A percentile compares a stretch with the other conserved stretches of the same genome.
Evolutionary conservation across 2,329 filamentous ascomycete genomes (phyloP).

Genomic region (Trichoderma koningiopsis): DNA sequence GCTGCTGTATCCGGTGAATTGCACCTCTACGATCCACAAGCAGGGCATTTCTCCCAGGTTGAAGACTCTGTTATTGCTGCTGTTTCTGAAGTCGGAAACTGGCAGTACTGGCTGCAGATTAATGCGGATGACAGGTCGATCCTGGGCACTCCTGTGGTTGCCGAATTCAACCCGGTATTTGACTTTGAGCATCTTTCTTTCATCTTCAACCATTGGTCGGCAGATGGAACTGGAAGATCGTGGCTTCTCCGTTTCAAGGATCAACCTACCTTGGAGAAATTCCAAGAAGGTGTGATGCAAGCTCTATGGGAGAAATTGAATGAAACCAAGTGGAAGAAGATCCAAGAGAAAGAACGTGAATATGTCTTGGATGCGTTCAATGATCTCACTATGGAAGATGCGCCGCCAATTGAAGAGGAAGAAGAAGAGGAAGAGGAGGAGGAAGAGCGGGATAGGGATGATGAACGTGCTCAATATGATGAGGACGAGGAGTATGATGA

Average conservation of each 20-base stretch:
- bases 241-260: constrained; percentile 94
- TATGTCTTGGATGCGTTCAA: constrained; percentile 96
- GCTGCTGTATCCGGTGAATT: constrained; percentile 78
- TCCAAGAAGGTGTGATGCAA: constrained; percentile 93
- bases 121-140: constrained; percentile 67
- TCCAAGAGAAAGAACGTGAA: constrained; percentile 88
- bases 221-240: constrained; percentile 87
- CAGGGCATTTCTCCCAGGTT: constrained; percentile 81
- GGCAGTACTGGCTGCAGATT: constrained; percentile 96
- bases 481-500: constrained; percentile 75
- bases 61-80: constrained; percentile 74
- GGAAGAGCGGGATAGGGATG: constrained; percentile 55
- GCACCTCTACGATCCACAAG: constrained; percentile 89
- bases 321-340: constrained; percentile 89
- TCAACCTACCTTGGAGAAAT: constrained; percentile 75
- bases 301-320: constrained; percentile 97
- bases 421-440: constrained; percentile 47
- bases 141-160: constrained; percentile 81
- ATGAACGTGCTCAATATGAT: constrained; percentile 69
- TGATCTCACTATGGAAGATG: constrained; percentile 89
- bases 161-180: constrained; percentile 96
- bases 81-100: constrained; percentile 83
- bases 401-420: constrained; percentile 46
- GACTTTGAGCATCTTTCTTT: constrained; percentile 99
- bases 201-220: constrained; percentile 95